Percentiles rank a stretch among this genome's conserved stretches.
phyloP scores from a whole-genome alignment of 192 early-diverging fungal genomes.

The Anaeromyces robustus region DNA sequence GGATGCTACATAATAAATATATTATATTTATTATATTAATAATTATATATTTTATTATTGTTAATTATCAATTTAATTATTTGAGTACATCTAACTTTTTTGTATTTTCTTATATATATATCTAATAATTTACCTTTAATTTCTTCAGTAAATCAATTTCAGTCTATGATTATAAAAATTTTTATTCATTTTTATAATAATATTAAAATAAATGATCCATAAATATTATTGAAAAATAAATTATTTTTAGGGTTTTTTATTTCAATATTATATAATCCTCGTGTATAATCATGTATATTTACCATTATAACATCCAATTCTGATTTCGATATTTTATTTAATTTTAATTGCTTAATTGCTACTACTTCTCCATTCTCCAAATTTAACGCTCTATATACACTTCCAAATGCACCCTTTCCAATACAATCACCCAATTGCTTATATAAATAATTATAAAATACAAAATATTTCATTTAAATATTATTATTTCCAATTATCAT shows the following conservation, averaged over 20 bases:
- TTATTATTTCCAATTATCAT: no score
- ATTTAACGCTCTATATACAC: slow-evolving; percentile 20
- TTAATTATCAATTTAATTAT: no score
- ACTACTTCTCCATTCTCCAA: slow-evolving; percentile 22
- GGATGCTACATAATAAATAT: slow-evolving; percentile 10
- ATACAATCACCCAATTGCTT: slow-evolving; percentile 18
- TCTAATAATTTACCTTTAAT: slow-evolving; percentile 14
- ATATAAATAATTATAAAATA: background rate
- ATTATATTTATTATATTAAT: background rate
- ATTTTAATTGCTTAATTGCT: slow-evolving; percentile 26
- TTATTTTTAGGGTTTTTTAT: no score
- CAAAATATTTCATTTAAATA: no score
- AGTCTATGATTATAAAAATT: no score
- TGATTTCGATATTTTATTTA: slow-evolving; percentile 9
- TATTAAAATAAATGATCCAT: no score
- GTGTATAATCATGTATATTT: no score
- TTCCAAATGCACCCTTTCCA: slow-evolving; percentile 27
- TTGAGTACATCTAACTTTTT: background rate
- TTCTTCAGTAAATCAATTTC: slow-evolving; percentile 32
- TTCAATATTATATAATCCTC: no score
- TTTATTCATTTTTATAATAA: no score
- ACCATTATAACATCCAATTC: slow-evolving; percentile 25
- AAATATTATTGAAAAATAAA: no score
- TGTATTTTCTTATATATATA: background rate
- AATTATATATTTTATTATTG: no score